A percentile compares a stretch with the other conserved stretches of the same genome.
phyloP scores from a whole-genome alignment of 169 alveolate genomes.

The Cryptosporidium ryanae region DNA sequence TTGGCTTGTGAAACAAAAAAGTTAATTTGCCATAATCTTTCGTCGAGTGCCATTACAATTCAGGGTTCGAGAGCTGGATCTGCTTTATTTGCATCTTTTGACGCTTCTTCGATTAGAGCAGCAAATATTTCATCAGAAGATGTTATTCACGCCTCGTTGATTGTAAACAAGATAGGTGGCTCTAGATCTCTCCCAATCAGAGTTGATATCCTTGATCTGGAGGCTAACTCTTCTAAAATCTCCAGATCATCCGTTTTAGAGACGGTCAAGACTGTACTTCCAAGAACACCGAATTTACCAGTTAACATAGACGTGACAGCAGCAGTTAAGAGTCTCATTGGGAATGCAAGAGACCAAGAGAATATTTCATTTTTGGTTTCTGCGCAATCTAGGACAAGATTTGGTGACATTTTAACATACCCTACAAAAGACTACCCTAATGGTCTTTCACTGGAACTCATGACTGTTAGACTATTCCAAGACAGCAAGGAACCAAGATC shows the following conservation, averaged over 20 bases:
- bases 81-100: slow-evolving; percentile 53
- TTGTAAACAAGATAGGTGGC: slow-evolving; percentile 55
- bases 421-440: slow-evolving; percentile 32
- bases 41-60: slow-evolving; percentile 50
- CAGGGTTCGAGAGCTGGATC: slow-evolving; percentile 71
- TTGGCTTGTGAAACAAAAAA: slow-evolving; percentile 52
- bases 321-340: slow-evolving; percentile 11
- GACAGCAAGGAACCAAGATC: too few species aligned
- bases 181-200: slow-evolving; percentile 51
- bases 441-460: slow-evolving; percentile 33
- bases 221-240: slow-evolving; percentile 31
- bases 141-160: slow-evolving; percentile 16
- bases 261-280: slow-evolving; percentile 35
- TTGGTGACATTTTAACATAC: slow-evolving; percentile 50
- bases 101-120: background rate
- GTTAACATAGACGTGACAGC: slow-evolving; percentile 30
- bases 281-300: slow-evolving; percentile 40
- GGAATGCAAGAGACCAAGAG: slow-evolving; percentile 3
- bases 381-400: slow-evolving; percentile 54
- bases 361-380: slow-evolving; percentile 40
- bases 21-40: slow-evolving; percentile 27
- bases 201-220: slow-evolving; percentile 32
- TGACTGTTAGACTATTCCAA: too few species aligned
- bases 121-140: slow-evolving; percentile 20
- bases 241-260: slow-evolving; percentile 49